phyloP scores from a whole-genome alignment of 768 basidiomycete genomes.

The Mycena galopus region DNA sequence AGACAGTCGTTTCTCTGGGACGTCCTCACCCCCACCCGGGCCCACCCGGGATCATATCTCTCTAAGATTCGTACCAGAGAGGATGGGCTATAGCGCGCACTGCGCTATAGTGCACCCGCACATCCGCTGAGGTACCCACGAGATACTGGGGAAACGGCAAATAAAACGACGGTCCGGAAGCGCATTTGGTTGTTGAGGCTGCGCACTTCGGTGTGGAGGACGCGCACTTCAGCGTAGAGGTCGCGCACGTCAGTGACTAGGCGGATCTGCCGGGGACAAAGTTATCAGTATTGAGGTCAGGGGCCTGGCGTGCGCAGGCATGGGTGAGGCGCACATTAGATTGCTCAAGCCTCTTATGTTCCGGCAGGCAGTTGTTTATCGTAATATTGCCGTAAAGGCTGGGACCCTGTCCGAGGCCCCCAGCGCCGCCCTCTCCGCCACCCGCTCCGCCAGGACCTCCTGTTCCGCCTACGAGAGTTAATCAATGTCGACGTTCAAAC shows the following conservation, averaged over 20 bases:
- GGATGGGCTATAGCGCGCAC: not conserved
- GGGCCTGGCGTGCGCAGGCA: not conserved
- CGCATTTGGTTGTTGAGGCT: not conserved
- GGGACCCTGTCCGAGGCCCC: not conserved
- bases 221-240: not conserved
- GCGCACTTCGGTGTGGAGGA: not conserved
- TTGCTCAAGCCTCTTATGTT: not conserved
- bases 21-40: constrained; percentile 7
- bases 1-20: constrained; percentile 11
- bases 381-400: not conserved
- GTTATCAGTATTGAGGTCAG: constrained; percentile 3
- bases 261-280: not conserved
- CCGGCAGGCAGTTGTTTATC: not conserved
- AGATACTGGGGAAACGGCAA: constrained; percentile 7
- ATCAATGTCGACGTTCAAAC: not conserved
- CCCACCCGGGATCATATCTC: not conserved
- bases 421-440: not conserved
- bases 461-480: not conserved
- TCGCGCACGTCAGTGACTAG: not conserved
- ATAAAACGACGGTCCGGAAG: constrained; percentile 1
- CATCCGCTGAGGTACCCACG: not conserved
- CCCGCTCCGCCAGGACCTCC: not conserved
- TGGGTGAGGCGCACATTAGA: not conserved
- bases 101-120: constrained; percentile 10
- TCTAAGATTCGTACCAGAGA: not conserved